Percentiles rank a stretch among this genome's conserved stretches.
These are phyloP conservation scores for Gastrolobium villosum DNA, from an alignment of 306 rosid genomes.

Conservation along the genomic window DNA sequence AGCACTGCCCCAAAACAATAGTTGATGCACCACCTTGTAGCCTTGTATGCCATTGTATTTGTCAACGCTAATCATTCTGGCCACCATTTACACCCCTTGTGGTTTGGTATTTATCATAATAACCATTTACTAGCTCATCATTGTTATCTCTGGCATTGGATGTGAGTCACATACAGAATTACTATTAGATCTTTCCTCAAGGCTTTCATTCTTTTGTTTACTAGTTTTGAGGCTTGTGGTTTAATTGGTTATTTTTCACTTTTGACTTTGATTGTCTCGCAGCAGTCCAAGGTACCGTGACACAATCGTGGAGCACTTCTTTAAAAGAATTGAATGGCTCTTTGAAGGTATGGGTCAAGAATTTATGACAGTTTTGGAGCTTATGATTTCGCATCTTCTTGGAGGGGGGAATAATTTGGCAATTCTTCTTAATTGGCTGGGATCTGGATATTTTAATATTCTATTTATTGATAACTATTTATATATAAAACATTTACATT, in stretches of 20 bases:
- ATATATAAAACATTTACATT: neutral
- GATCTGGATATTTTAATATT: neutral
- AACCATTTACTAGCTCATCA: neutral
- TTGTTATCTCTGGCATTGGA: slow-evolving; percentile 7
- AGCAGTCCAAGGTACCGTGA: slow-evolving; percentile 53
- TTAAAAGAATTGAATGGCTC: slow-evolving; percentile 61
- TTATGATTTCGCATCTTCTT: slow-evolving; percentile 36
- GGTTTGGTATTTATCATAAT: slow-evolving; percentile 4
- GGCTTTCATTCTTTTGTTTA: slow-evolving; percentile 32
- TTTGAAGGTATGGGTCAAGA: slow-evolving; percentile 64
- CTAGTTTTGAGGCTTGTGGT: slow-evolving; percentile 28
- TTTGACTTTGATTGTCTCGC: slow-evolving; percentile 42
- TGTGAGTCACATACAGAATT: slow-evolving; percentile 10
- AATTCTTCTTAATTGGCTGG: slow-evolving; percentile 22
- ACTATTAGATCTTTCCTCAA: neutral
- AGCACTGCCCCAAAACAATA: neutral
- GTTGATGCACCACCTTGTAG: neutral
- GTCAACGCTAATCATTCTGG: neutral
- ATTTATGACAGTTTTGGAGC: slow-evolving; percentile 22
- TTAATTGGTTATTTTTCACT: slow-evolving; percentile 37
- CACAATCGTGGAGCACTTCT: slow-evolving; percentile 57
- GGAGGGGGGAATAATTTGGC: slow-evolving; percentile 8
- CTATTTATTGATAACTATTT: slow-evolving; percentile 7
- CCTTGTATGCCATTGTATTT: slow-evolving; percentile 1
- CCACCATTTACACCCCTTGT: neutral